Evolutionary conservation across 2,329 filamentous ascomycete species (phyloP), one percentile per base, ranked within the genome.

Genomic region (Pestalotiopsis sp.): DNA sequence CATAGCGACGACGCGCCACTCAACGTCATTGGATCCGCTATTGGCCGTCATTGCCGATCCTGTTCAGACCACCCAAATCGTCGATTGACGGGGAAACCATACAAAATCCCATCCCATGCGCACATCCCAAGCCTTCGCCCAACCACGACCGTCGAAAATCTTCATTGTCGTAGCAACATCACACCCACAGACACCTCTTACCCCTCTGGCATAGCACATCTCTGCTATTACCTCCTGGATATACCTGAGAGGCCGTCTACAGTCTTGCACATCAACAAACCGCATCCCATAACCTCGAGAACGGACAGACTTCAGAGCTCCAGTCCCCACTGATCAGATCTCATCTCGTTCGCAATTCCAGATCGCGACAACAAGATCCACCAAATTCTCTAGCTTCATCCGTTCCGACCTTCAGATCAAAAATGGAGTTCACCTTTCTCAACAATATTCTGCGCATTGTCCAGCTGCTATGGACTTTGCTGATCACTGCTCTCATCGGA

Each of bases 401-500:
- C 23, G 9, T 49, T 60, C 38, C 17, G 36, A 62, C 14, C 27
- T 20, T 23, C 45, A 52, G 45, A 52, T 11, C 31, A 20, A 62
- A 62, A 20, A 72, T 69, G 66, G 66, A 70, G 77, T 74, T 85
- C 71, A 75, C 68, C 77, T 74, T 85, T 71, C 75, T 87, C 73
- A 82, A 82, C 70, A 77, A 82, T 69, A 75, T 83, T 73, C 75
- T 88, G 73, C 86, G 87, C 73, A 74, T 76, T 67, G 69, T 82
- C 69, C 85, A 88, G 76, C 77, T 90, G 66, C 76, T 89, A 70
- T 84, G 84, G 76, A 82, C 84, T 38, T 74, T 90, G 57, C 80
- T 90, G 72, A 78, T 85, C 67, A 88, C 87, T 2, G 87, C 83
- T 41, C 83, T 90, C 68, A 82, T 89, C 72, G 87, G 87, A 75